Evolutionary conservation across 192 early-diverging fungal species (phyloP).

Genomic region (Pilaira anomala): DNA sequence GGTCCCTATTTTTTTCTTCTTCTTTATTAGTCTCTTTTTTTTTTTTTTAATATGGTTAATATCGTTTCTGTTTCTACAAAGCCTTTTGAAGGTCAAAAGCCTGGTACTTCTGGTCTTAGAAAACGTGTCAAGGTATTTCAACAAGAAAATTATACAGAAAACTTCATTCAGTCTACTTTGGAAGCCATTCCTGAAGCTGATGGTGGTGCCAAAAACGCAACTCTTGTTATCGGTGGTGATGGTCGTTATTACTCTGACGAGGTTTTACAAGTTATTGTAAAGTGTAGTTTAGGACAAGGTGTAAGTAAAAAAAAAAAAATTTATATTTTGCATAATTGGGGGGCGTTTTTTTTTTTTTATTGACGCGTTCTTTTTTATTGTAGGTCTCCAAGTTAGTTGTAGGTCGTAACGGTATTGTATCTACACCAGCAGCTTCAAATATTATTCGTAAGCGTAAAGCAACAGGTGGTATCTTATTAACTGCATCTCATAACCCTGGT

Average conservation of each 20-base stretch:
- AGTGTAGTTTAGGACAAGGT: conserved; percentile 78
- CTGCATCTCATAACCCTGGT: conserved; percentile 99
- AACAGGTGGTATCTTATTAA: conserved; percentile 91
- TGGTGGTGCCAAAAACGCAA: conserved; percentile 69
- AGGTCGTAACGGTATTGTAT: conserved; percentile 89
- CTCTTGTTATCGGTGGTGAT: conserved; percentile 93
- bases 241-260: conserved; percentile 87
- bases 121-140: conserved; percentile 96
- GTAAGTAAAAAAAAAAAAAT: conserved; percentile 40
- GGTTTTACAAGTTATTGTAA: conserved; percentile 85
- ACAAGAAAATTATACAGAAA: conserved; percentile 92
- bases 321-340: too few species aligned
- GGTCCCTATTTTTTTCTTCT: conserved; percentile 4
- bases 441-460: conserved; percentile 85
- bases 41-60: conserved; percentile 16
- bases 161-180: conserved; percentile 93
- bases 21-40: conserved; percentile 24
- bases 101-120: conserved; percentile 93
- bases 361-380: background rate
- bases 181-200: conserved; percentile 68
- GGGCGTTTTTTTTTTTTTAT: conserved; percentile 8
- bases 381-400: conserved; percentile 84
- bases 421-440: conserved; percentile 94
- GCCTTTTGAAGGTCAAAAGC: conserved; percentile 91
- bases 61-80: conserved; percentile 60